phyloP scores from a whole-genome alignment of 2,329 filamentous ascomycete species.

The Fusarium citri region DNA sequence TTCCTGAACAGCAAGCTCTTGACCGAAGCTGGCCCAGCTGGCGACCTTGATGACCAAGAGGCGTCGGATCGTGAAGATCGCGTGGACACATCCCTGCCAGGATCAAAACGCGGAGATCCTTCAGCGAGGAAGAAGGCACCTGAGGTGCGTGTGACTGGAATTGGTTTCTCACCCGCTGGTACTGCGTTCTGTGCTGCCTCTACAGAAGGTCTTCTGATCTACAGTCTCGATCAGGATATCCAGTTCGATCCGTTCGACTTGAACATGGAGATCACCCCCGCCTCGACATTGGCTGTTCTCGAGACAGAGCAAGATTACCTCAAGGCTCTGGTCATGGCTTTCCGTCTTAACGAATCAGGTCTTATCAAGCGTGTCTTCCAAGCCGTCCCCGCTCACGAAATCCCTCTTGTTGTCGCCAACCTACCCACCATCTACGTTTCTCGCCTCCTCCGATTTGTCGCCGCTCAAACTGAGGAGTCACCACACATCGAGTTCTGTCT shows the following conservation, averaged over 20 bases:
- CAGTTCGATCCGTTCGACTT: slow-evolving; percentile 97
- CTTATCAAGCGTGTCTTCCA: slow-evolving; percentile 90
- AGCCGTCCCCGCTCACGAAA: slow-evolving; percentile 78
- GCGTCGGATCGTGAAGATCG: slow-evolving; percentile 90
- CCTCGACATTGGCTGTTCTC: slow-evolving; percentile 78
- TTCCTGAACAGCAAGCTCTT: slow-evolving; percentile 93
- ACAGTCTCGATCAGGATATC: slow-evolving; percentile 85
- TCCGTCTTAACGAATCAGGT: slow-evolving; percentile 88
- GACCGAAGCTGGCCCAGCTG: slow-evolving; percentile 88
- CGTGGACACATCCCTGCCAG: slow-evolving; percentile 82
- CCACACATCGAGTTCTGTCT: slow-evolving; percentile 96
- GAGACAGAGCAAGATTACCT: slow-evolving; percentile 81
- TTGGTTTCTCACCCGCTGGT: slow-evolving; percentile 90
- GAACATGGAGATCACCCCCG: slow-evolving; percentile 91
- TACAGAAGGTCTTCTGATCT: slow-evolving; percentile 93
- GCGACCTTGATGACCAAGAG: slow-evolving; percentile 88
- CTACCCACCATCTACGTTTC: slow-evolving; percentile 89
- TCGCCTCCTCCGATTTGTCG: slow-evolving; percentile 86
- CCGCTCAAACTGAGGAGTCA: slow-evolving; percentile 86
- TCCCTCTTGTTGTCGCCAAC: slow-evolving; percentile 80
- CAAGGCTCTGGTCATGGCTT: slow-evolving; percentile 95
- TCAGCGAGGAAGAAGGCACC: slow-evolving; percentile 80
- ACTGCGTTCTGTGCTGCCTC: slow-evolving; percentile 93
- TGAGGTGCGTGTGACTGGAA: slow-evolving; percentile 84
- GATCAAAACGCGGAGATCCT: slow-evolving; percentile 86